Base-by-base conservation (phyloP, 768 basidiomycete genomes). In the Xerocomellus chrysenteron region DNA sequence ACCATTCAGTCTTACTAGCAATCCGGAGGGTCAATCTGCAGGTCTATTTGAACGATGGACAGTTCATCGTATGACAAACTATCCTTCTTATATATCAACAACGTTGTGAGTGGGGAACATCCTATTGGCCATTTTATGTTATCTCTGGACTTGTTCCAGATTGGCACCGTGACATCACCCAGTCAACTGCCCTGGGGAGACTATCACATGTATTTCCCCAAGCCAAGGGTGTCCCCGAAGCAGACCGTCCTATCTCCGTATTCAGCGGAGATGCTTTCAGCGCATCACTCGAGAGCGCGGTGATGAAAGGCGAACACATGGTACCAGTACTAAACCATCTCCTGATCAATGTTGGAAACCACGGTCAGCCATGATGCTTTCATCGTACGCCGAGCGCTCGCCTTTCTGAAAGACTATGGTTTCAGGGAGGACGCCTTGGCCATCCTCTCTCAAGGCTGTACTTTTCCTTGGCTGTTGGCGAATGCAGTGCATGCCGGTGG, bases 241-340 rank as follows among this genome's bases (percentile, higher is more conserved):
- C 49, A 33, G 52, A 53, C 32, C 17, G 32, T 17, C 47, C 52
- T 44, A 45, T 52, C 24, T 52, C 26, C 10, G 17, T 55, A 14
- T 61, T 56, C 47, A 53, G 55, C n/a, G 45, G 58, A 12, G 62
- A 67, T 19, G 37, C 45, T 0, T 53, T 54, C 42, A 55, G 43
- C 36, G 58, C 54, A 13, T 57, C 52, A 12, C 54, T 47, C 3
- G 58, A 52, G 44, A 58, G 43, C 26, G 35, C 49, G 11, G 46
- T 61, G 45, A 49, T 37, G 56, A 54, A 60, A 44, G 56, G 45
- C 16, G 37, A 52, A 33, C 39, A 63, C 16, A 52, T 52, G 35
- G 26, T 45, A 32, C 54, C 50, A 13, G 40, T 47, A 3, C 50
- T 61, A 33, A 57, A 54, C 30, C 54, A 52, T 26, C 48, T 66